Base-by-base conservation (phyloP, 108 stramenopile species). In the Conticribra weissflogii region DNA sequence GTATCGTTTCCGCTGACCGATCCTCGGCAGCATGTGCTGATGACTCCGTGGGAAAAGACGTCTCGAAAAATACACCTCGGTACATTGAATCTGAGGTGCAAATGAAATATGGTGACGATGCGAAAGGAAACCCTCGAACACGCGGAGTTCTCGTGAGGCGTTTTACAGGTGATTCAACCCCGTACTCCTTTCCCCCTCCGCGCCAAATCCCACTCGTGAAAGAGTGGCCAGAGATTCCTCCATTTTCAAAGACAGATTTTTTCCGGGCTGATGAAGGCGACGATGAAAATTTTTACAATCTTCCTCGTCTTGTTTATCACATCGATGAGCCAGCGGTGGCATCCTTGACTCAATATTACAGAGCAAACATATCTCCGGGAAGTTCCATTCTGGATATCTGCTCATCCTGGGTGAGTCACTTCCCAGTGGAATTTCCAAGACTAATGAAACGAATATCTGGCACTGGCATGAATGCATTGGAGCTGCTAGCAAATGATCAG, bases 361-460 rank as follows among this genome's bases (percentile, higher is more conserved):
- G 92, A 28, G 89, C 86, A 48, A 88, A 83, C 45, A 89, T 98
- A 48, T 81, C 79, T 12, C 54, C 71, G 3, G 83, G 78, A 12
- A 86, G 86, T 12, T 81, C 82, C 22, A 89, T 98, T 56, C 75
- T 98, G 49, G 98, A 98, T 82, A 97, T 98, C 68, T 97, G 96
- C 65, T 93, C 92, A 34, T 88, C 86, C 3, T 98, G 98, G 98
- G 96, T 98, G 23, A 85, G 83, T 59, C 95, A 86, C 54, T 86
- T 84, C 63, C 86, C 86, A 33, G 54, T 88, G 55, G 92, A 94
- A 77, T 94, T 94, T 59, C 88, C 88, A 45, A 54, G 78, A 19
- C 84, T 61, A 4, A 91, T 93, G 89, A 74, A 77, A 29, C 82
- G 85, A 7, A 88, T 96, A 57, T 88, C 81, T 49, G 94, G 82